Conservation (phyloP, 2,329 filamentous ascomycete species). For the Colletotrichum plurivorum region DNA sequence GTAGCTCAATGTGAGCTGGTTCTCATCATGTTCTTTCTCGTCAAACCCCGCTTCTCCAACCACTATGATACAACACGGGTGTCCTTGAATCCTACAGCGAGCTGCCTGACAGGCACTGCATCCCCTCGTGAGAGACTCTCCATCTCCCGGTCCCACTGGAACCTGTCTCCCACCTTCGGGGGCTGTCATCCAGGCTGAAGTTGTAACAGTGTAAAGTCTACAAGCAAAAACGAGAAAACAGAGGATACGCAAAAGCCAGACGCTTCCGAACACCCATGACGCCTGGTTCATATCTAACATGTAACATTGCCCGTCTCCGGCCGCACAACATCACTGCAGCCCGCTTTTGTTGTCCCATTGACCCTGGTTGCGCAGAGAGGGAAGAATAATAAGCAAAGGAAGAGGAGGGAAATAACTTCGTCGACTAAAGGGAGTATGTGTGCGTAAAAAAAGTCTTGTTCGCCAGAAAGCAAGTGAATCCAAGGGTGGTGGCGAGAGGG, state of each 20-base stretch:
- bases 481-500: slow-evolving; percentile 34
- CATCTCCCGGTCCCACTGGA: slow-evolving; percentile 21
- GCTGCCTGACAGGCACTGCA: slow-evolving; percentile 28
- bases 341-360: slow-evolving; percentile 35
- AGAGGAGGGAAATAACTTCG: slow-evolving; percentile 33
- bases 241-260: slow-evolving; percentile 32
- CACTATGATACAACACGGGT: slow-evolving; percentile 41
- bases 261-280: slow-evolving; percentile 40
- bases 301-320: slow-evolving; percentile 37
- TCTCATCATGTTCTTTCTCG: slow-evolving; percentile 35
- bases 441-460: slow-evolving; percentile 37
- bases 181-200: slow-evolving; percentile 29
- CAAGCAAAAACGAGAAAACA: slow-evolving; percentile 17
- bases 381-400: slow-evolving; percentile 29
- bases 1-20: slow-evolving; percentile 36
- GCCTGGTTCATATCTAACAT: slow-evolving; percentile 41
- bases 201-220: slow-evolving; percentile 41
- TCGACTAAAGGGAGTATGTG: slow-evolving; percentile 41
- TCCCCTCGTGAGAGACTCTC: slow-evolving; percentile 20
- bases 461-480: slow-evolving; percentile 41
- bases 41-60: slow-evolving; percentile 39
- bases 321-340: slow-evolving; percentile 32
- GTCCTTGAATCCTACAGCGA: slow-evolving; percentile 41
- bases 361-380: slow-evolving; percentile 35
- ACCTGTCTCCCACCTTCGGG: slow-evolving; percentile 26